These are phyloP conservation scores for Chalciporus sphaerocephalus DNA, from an alignment of 768 basidiomycete genomes.

Conservation along the genomic window DNA sequence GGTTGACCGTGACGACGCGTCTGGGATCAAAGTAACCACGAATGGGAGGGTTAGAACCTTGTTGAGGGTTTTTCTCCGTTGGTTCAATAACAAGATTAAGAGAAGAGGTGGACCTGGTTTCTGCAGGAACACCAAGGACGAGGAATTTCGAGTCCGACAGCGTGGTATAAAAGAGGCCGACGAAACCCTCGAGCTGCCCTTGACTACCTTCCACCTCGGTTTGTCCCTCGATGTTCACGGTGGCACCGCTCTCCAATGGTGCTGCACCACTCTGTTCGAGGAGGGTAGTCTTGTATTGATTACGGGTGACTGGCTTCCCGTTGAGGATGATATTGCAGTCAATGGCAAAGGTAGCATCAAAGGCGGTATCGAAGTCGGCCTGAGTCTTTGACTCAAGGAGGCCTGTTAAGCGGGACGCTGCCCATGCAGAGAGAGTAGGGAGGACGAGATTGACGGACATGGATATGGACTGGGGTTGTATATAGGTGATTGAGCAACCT, in stretches of 20 bases:
- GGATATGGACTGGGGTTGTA: neutral
- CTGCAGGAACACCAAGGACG: slow-evolving; percentile 32
- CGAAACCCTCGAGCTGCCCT: slow-evolving; percentile 25
- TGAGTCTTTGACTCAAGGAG: slow-evolving; percentile 38
- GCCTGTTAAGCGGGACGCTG: slow-evolving; percentile 35
- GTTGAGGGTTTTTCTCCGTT: slow-evolving; percentile 24
- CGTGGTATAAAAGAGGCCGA: slow-evolving; percentile 39
- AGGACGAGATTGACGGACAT: slow-evolving; percentile 34
- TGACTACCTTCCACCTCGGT: slow-evolving; percentile 27
- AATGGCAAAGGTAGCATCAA: slow-evolving; percentile 39
- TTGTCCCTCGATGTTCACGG: slow-evolving; percentile 23
- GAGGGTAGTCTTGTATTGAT: slow-evolving; percentile 38
- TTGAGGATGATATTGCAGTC: slow-evolving; percentile 39
- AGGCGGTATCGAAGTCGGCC: slow-evolving; percentile 33
- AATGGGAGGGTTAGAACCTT: slow-evolving; percentile 12
- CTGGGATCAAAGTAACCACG: slow-evolving; percentile 35
- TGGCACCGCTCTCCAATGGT: slow-evolving; percentile 8
- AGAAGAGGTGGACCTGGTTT: slow-evolving; percentile 32
- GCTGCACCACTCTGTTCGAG: slow-evolving; percentile 26
- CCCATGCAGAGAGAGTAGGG: slow-evolving; percentile 41
- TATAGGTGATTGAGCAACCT: neutral
- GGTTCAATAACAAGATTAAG: slow-evolving; percentile 35
- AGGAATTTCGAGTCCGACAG: slow-evolving; percentile 31
- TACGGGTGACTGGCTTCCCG: slow-evolving; percentile 35
- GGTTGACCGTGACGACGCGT: slow-evolving; percentile 30